These are phyloP conservation scores for grape (Vitis vinifera) DNA, from an alignment of 164 flowering plant genomes.

Conservation along the genomic window DNA sequence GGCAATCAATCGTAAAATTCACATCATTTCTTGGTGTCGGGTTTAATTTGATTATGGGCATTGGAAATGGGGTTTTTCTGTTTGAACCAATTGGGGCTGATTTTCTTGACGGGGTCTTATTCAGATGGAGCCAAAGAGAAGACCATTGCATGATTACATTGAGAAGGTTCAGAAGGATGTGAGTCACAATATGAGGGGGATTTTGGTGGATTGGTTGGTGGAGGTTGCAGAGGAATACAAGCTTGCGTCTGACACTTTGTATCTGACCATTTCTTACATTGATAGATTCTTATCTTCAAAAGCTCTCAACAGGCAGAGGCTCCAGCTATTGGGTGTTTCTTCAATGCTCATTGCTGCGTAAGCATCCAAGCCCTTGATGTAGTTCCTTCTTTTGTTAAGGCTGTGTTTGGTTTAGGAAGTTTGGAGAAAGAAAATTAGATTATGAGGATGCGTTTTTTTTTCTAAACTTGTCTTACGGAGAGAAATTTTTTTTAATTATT, in stretches of 20 bases:
- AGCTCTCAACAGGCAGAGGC: conserved; percentile 41
- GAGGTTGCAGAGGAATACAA: conserved; percentile 80
- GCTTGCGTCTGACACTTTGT: conserved; percentile 62
- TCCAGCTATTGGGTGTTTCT: conserved; percentile 81
- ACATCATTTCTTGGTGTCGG: background rate
- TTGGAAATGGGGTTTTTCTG: background rate
- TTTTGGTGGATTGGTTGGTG: conserved; percentile 78
- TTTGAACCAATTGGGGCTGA: background rate
- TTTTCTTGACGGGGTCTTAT: conserved; percentile 5
- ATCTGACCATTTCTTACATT: conserved; percentile 58
- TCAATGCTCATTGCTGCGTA: conserved; percentile 92
- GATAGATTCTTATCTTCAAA: conserved; percentile 63
- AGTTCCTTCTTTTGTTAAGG: background rate
- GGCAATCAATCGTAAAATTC: too few relatives aligned
- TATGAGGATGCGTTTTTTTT: too few relatives aligned
- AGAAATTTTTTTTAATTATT: background rate
- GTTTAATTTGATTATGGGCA: background rate
- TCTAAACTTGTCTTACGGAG: background rate
- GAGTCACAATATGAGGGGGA: conserved; percentile 56
- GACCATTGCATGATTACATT: conserved; percentile 56
- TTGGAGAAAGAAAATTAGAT: too few relatives aligned
- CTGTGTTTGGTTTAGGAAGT: too few relatives aligned
- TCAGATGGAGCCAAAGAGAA: conserved; percentile 48
- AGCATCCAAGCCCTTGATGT: conserved; percentile 9
- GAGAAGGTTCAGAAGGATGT: conserved; percentile 62